Base-by-base conservation (phyloP, 1,139 yeast species). In the Sugiyamaella sp. region DNA sequence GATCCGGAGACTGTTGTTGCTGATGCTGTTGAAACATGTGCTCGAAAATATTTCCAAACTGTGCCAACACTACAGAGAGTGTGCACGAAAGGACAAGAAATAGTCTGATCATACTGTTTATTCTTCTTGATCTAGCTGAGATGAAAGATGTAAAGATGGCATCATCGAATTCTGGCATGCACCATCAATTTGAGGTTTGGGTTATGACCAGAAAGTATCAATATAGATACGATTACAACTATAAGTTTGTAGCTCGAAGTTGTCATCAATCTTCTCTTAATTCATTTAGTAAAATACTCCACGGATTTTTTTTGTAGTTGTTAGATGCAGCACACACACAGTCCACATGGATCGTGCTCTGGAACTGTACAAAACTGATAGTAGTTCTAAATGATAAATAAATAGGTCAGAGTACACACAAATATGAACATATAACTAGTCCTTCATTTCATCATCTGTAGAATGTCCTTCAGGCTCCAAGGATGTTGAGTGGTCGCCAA, bases 31-130 rank as follows among this genome's bases (percentile, higher is more conserved):
- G 55, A 57, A 73, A 70, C 60, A 73, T 55, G 22, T 72, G 73
- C 45, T 71, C 74, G 49, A 72, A 72, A 22, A 72, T 55, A 54
- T 63, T 60, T n/a, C 67, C 69, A 54, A 66, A 65, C 55, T 65
- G 69, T 3, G 67, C 69, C 24, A 43, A 41, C 12, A 53, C 61
- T 2, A 52, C 12, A 4, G 46, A 20, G n/a, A 22, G n/a, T 19
- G 43, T 21, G 16, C 29, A 33, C 2, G 24, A 38, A 4, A 14
- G 14, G 12, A 12, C 4, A 19, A 38, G 4, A 9, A 38, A 9
- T 16, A 38, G 16, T 9, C 8, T 5, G 14, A 4, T 12, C 8
- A 29, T 6, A 12, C 8, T 29, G 4, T 29, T 25, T 25, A 25
- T 25, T n/a, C n/a, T n/a, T n/a, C n/a, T n/a, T n/a, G n/a, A n/a